A percentile compares a stretch with the other conserved stretches of the same genome.
Evolutionary conservation across 2,329 filamentous ascomycete genomes (phyloP).

Genomic region (Coniochaeta sp.): DNA sequence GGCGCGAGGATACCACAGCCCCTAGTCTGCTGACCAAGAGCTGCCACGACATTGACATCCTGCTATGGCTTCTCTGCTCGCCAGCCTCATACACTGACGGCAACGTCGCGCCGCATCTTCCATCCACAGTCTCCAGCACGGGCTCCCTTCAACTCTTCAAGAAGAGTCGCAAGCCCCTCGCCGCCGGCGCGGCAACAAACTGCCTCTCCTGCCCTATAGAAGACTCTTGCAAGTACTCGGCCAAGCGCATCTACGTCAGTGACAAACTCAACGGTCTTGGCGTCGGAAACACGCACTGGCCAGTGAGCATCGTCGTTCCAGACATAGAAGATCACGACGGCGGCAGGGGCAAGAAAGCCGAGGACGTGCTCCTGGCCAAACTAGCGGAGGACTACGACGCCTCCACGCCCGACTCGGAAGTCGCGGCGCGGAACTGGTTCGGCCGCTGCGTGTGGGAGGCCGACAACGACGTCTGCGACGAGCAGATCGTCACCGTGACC

Average conservation of each 20-base stretch:
- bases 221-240: constrained; percentile 73
- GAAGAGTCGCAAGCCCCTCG: constrained; percentile 64
- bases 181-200: constrained; percentile 73
- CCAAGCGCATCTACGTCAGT: constrained; percentile 74
- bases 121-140: constrained; percentile 65
- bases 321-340: constrained; percentile 70
- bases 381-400: constrained; percentile 45
- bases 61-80: constrained; percentile 85
- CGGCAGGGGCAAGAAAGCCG: constrained; percentile 45
- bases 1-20: constrained; percentile 67
- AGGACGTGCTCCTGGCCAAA: constrained; percentile 27
- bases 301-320: constrained; percentile 79
- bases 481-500: constrained; percentile 79
- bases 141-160: constrained; percentile 76
- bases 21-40: constrained; percentile 88
- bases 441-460: constrained; percentile 92
- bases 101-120: constrained; percentile 55
- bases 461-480: constrained; percentile 90
- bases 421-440: constrained; percentile 63
- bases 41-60: constrained; percentile 90
- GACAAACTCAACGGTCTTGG: constrained; percentile 51
- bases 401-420: constrained; percentile 31
- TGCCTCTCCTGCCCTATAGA: constrained; percentile 76
- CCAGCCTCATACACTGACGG: constrained; percentile 40
- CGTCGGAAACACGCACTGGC: constrained; percentile 67